phyloP scores from a whole-genome alignment of 768 basidiomycete genomes.

The Flagelloscypha sp. region DNA sequence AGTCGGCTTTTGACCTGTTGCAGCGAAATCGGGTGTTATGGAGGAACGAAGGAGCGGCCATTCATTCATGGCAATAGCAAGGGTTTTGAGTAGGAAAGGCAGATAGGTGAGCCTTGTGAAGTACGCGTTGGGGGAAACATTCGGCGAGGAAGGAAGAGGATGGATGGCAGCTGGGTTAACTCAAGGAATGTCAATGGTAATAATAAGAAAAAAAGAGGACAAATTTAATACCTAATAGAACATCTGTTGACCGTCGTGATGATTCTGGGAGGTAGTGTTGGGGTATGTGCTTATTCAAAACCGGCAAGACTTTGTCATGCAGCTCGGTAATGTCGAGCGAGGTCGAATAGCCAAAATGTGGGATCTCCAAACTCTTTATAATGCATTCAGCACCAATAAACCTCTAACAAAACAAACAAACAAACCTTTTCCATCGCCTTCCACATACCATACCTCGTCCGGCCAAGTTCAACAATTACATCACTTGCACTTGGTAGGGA shows the following conservation, averaged over 20 bases:
- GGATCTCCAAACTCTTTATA: conserved; percentile 70
- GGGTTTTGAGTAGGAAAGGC: conserved; percentile 76
- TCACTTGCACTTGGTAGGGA: conserved; percentile 27
- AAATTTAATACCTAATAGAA: no score
- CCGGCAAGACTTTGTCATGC: conserved; percentile 51
- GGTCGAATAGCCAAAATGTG: conserved; percentile 80
- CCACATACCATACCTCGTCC: conserved; percentile 82
- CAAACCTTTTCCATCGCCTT: conserved; percentile 79
- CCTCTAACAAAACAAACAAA: conserved; percentile 1
- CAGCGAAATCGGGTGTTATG: conserved; percentile 37
- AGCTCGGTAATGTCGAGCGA: conserved; percentile 68
- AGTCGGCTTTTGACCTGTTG: conserved; percentile 41
- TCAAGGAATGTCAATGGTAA: no score
- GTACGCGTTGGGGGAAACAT: conserved; percentile 42
- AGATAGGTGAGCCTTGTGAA: conserved; percentile 72
- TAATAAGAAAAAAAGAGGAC: no score
- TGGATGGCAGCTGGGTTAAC: conserved; percentile 33
- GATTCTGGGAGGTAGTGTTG: conserved; percentile 35
- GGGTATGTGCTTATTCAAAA: conserved; percentile 65
- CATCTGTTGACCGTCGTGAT: no score
- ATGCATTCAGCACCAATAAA: neutral
- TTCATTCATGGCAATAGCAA: conserved; percentile 70
- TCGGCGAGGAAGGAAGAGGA: conserved; percentile 30
- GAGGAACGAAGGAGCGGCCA: conserved; percentile 81
- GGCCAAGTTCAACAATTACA: conserved; percentile 59